Base-by-base conservation (phyloP, 345 rosid genomes). In the Syzygium jambos region DNA sequence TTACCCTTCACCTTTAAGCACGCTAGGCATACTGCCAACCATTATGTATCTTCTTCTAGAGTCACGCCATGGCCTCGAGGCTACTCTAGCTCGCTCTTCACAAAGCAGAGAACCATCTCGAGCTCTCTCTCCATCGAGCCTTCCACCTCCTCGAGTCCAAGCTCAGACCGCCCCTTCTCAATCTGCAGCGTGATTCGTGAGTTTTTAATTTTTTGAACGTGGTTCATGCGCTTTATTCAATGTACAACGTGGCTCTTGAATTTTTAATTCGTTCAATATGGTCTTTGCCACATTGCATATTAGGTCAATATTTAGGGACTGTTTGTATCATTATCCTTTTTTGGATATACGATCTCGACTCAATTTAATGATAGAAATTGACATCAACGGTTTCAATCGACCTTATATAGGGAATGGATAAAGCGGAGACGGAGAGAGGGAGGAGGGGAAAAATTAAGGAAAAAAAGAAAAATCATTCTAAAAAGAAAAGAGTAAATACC, bases 121-220 rank as follows among this genome's bases (percentile, higher is more conserved):
- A 94, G 88, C 89, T 92, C 54, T 91, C 96, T 85, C 89, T 96
- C 2, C 91, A 93, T 78, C 93, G 92, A 89, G 94, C 98, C 84
- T 97, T 92, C 86, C 92, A 87, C 85, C 88, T 38, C 86, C 93
- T 92, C 52, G 85, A 92, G 84, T 87, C 91, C 5, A 91, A 92
- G 73, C 85, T 97, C 30, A 90, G 89, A 17, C 96, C 98, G 53
- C 96, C 98, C 86, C 53, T 96, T 34, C 86, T 93, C 46, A 78
- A 87, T 43, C 1, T 5, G 7, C 6, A 43, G 6, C 1, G 7
- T 43, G 46, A 0, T 43, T 1, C 46, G 3, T 43, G 7, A 43
- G 7, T 5, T 43, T 41, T 43, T 43, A 43, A 43, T 43, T 43
- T 43, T 1, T 43, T 43, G 7, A 43, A 43, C 4, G 1, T 6